Evolutionary conservation across 1,284 basidiomycete genomes (phyloP).

Genomic region (Cutaneotrichosporon sp.): DNA sequence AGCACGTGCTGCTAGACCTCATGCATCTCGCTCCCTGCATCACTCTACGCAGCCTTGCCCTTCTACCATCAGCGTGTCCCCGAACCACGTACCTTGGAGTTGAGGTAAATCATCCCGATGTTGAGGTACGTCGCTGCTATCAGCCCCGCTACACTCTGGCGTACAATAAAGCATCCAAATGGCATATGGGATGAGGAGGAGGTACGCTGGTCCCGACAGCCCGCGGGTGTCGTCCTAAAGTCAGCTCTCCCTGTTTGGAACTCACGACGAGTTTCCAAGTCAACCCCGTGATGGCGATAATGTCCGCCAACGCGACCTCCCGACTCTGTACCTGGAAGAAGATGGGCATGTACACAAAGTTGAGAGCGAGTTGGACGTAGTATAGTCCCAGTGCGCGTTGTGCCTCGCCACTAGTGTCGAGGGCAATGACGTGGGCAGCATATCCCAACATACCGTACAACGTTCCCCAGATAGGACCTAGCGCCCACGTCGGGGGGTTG

Average conservation of each 20-base stretch:
- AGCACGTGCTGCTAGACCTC: neutral
- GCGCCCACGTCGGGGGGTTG: slow-evolving; percentile 15
- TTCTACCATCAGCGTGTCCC: neutral
- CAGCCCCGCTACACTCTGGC: neutral
- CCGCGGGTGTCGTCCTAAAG: neutral
- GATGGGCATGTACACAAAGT: slow-evolving; percentile 13
- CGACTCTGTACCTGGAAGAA: slow-evolving; percentile 8
- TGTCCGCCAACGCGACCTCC: neutral
- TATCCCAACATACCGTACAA: slow-evolving; percentile 64
- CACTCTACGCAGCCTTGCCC: neutral
- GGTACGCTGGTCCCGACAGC: neutral
- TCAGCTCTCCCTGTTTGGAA: neutral
- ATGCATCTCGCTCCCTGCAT: neutral
- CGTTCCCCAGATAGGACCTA: slow-evolving; percentile 35
- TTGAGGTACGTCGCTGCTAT: slow-evolving; percentile 9
- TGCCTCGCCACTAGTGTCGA: neutral
- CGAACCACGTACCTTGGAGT: slow-evolving; percentile 2
- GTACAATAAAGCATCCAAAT: slow-evolving; percentile 2
- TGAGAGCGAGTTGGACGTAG: slow-evolving; percentile 12
- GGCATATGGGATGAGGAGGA: neutral
- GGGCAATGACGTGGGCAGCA: slow-evolving; percentile 66
- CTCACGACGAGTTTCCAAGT: neutral
- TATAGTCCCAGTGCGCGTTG: slow-evolving; percentile 5
- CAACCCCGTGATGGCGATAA: neutral
- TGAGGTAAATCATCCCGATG: neutral